Conservation (phyloP, 2,329 filamentous ascomycete species). For the Sporothrix inflata region DNA sequence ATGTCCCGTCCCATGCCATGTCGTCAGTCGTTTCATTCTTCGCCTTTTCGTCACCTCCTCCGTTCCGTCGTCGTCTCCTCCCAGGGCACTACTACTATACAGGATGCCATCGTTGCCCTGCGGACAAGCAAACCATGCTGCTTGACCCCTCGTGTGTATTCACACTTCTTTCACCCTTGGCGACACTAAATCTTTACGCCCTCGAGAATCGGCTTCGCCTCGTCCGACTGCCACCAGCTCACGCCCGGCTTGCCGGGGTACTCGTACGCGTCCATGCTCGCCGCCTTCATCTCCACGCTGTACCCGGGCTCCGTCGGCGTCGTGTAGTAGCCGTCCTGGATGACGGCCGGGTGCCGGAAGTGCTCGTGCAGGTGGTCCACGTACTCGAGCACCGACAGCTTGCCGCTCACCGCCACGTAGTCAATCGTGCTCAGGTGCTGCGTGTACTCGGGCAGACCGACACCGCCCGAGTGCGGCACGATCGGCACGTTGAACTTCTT, state of each 20-base stretch:
- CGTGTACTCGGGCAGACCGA: slow-evolving; percentile 90
- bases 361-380: slow-evolving; percentile 94
- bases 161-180: background rate
- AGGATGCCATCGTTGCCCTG: slow-evolving; percentile 44
- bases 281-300: slow-evolving; percentile 90
- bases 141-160: slow-evolving; percentile 26
- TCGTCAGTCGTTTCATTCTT: slow-evolving; percentile 20
- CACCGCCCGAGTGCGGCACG: slow-evolving; percentile 86
- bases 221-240: slow-evolving; percentile 84
- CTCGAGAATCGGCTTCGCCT: slow-evolving; percentile 75
- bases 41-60: too few species aligned
- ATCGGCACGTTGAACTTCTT: slow-evolving; percentile 78
- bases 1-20: slow-evolving; percentile 17
- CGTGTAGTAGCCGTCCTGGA: slow-evolving; percentile 84
- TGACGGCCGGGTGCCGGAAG: slow-evolving; percentile 78
- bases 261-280: slow-evolving; percentile 78
- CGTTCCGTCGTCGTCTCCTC: background rate
- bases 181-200: slow-evolving; percentile 54
- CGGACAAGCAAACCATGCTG: slow-evolving; percentile 35
- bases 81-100: slow-evolving; percentile 31
- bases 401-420: slow-evolving; percentile 83
- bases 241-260: slow-evolving; percentile 78
- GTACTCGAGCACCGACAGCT: slow-evolving; percentile 83
- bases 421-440: slow-evolving; percentile 92
- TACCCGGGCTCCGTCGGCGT: slow-evolving; percentile 84